Conservation (phyloP, 2,329 filamentous ascomycete genomes). For the Pseudogymnoascus sp. region DNA sequence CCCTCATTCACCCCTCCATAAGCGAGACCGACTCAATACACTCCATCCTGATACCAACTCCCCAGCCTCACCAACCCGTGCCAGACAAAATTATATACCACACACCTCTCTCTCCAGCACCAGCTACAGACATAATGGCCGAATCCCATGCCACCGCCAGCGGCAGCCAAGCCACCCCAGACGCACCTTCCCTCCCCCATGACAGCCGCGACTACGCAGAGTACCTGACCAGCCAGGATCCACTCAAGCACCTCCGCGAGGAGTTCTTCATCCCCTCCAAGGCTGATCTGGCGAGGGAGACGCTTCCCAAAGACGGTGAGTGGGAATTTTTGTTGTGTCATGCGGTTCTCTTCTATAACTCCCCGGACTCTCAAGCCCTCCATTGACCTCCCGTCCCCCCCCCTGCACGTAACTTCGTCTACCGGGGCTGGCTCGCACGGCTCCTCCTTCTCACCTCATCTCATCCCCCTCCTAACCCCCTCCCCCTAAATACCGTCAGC, state of each 20-base stretch:
- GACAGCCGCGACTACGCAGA: slow-evolving; percentile 21
- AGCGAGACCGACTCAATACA: not conserved
- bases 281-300: slow-evolving; percentile 52
- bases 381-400: too few relatives aligned
- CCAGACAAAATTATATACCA: not conserved
- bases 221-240: slow-evolving; percentile 50
- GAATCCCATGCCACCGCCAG: not conserved
- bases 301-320: slow-evolving; percentile 11
- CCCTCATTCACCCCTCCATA: not conserved
- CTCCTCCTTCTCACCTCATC: not conserved
- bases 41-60: not conserved
- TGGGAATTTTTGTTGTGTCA: not conserved
- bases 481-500: not conserved
- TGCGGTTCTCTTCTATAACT: not conserved
- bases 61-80: not conserved
- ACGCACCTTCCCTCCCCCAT: not conserved
- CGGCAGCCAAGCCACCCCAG: not conserved
- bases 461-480: not conserved
- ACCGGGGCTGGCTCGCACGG: not conserved
- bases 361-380: too few relatives aligned
- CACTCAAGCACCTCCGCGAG: slow-evolving; percentile 50
- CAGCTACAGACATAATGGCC: not conserved
- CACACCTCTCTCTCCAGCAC: not conserved
- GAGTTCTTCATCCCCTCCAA: slow-evolving; percentile 74
- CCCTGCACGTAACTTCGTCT: not conserved